Conservation (phyloP, 1,284 basidiomycete species). For the Rhizopogon parksii region DNA sequence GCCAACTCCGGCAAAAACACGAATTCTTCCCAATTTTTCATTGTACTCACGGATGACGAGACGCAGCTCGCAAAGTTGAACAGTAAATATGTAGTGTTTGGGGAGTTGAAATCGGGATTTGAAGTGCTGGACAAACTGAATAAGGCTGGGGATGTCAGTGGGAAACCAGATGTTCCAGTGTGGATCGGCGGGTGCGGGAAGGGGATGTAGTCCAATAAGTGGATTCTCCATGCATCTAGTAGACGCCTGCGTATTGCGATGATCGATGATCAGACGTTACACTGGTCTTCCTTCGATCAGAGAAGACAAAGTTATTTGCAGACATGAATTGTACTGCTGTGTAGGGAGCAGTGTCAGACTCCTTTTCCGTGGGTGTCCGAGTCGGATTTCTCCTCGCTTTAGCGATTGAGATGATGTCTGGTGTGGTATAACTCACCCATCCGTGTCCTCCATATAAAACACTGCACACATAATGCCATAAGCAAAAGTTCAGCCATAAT, state of each 20-base stretch:
- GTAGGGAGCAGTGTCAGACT: background rate
- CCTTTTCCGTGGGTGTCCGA: too few species aligned
- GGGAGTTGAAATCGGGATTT: slow-evolving; percentile 30
- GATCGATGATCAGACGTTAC: background rate
- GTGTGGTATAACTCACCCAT: background rate
- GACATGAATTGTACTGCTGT: background rate
- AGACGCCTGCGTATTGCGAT: background rate
- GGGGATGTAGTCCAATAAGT: background rate
- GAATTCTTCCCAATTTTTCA: slow-evolving; percentile 46
- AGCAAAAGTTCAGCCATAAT: background rate
- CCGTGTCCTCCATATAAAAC: too few species aligned
- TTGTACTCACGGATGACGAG: slow-evolving; percentile 38
- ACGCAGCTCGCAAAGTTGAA: slow-evolving; percentile 35
- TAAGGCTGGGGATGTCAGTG: slow-evolving; percentile 28
- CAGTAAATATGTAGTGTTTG: slow-evolving; percentile 45
- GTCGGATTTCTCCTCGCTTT: background rate
- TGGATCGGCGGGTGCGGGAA: slow-evolving; percentile 41
- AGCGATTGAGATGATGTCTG: background rate
- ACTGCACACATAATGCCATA: background rate
- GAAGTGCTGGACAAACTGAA: slow-evolving; percentile 34
- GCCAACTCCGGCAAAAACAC: slow-evolving; percentile 41
- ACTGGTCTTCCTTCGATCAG: background rate
- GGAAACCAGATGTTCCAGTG: slow-evolving; percentile 32
- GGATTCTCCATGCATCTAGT: background rate
- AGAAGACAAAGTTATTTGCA: background rate